Base-by-base conservation (phyloP, 1,284 basidiomycete species). In the Sanguinoderma infundibulare region DNA sequence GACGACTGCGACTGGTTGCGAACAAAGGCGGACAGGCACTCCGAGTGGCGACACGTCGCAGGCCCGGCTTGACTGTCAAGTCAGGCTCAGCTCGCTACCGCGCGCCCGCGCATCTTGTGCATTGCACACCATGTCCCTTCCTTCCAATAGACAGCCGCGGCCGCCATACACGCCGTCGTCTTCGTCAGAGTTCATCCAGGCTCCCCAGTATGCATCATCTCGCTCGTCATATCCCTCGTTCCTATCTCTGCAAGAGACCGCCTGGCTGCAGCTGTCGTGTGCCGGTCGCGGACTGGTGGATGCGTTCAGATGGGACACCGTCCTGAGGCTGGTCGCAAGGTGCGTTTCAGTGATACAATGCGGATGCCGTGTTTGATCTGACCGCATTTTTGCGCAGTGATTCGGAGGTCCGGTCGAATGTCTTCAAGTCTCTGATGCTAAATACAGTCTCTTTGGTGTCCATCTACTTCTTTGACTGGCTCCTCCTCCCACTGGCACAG, bases 391-490 rank as follows among this genome's bases (percentile, higher is more conserved):
- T 14, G 24, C 14, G 12, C 49, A 92, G 90, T 65, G 91, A 93
- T 73, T 73, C 84, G 20, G 90, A 92, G 75, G 85, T 94, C 61
- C 86, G 89, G 17, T 78, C 82, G 55, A 89, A 91, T 71, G 73
- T 91, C 46, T 80, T 85, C 75, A 94, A 93, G 76, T 91, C 89
- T 1, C 71, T 90, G 17, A 75, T 91, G 10, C 80, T 93, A 55
- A 94, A 94, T 70, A 74, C 78, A 5, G 76, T 92, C 24, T 90
- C 89, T 0, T 74, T 94, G 58, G 73, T 82, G 17, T 91, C 88
- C 12, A 87, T 92, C 61, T 91, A 87, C 70, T 78, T 83, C 15
- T 91, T 92, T 71, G 90, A 92, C 69, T 72, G 88, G 40, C 72
- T 93, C 17, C 77, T 93, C n/a, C 79, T 84, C 22, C 90, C 91